Base-by-base conservation (phyloP, 164 flowering plant genomes). In the Dillenia suffruticosa region DNA sequence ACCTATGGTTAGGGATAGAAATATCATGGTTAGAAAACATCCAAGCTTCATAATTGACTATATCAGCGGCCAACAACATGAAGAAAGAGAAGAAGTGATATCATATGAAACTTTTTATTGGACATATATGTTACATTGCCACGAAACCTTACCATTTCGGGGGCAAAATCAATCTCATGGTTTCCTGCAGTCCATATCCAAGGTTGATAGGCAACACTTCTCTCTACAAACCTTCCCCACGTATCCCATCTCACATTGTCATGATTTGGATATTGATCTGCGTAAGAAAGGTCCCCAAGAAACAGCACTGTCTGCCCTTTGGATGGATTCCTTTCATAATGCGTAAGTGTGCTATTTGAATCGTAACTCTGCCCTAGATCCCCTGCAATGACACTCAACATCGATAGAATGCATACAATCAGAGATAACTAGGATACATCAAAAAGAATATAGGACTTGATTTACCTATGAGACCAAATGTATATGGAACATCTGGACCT, bases 131-230 rank as follows among this genome's bases (percentile, higher is more conserved):
- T 5, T 32, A 32, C 40, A 32, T 11, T 52, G 17, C 49, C 50
- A 15, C 4, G 2, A 26, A 3, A 22, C 50, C 72, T 61, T 63
- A 79, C 82, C 19, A 68, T 19, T 51, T 76, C 76, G 51, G 82
- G 82, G 53, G 57, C 66, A 52, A 71, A 79, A 51, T 79, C 78
- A 13, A 79, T 51, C 46, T 79, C 82, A 68, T 79, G 82, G 59
- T 79, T 79, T 32, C 82, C 82, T 2, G 74, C 76, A 24, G 79
- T 76, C 79, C 79, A 76, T 45, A 79, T 79, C 82, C 82, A 79
- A 7, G 82, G 77, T 57, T 76, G 82, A 60, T 76, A 76, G 14
- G 80, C 82, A 58, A 55, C 68, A 56, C 66, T 74, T 62, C 73
- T 71, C 72, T 79, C 82, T 10, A 62, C 40, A 46, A 79, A 76